phyloP scores from a whole-genome alignment of 176 grass and related monocot genomes.

The Oryza brachyantha region DNA sequence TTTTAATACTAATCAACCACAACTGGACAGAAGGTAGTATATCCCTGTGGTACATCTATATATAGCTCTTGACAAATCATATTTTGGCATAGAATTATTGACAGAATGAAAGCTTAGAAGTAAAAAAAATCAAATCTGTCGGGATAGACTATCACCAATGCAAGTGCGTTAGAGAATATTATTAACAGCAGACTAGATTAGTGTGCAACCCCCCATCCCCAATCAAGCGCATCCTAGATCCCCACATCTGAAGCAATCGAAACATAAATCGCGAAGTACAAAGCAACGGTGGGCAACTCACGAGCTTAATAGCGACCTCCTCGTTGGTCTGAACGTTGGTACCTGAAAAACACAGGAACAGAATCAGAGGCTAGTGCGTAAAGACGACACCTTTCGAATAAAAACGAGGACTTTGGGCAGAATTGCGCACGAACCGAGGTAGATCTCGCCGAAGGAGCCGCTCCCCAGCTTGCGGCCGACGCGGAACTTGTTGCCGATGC shows the following conservation, averaged over 20 bases:
- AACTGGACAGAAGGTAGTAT: not conserved
- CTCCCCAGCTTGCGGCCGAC: conserved; percentile 78
- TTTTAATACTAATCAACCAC: not conserved
- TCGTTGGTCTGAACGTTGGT: conserved; percentile 92
- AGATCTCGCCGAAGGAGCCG: conserved; percentile 80
- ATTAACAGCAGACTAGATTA: not conserved
- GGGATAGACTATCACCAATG: not conserved
- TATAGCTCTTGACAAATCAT: not conserved
- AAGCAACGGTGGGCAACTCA: conserved; percentile 37
- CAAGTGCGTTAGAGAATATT: not conserved
- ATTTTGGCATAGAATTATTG: not conserved
- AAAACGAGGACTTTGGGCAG: conserved; percentile 19
- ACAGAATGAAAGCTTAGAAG: not conserved
- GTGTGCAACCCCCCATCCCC: not conserved
- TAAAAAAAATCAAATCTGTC: too few relatives aligned
- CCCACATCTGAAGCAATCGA: not conserved
- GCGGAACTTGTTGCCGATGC: conserved; percentile 75
- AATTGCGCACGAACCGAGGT: conserved; percentile 42
- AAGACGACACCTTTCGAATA: conserved; percentile 20
- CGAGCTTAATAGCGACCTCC: conserved; percentile 91
- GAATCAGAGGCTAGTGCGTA: not conserved
- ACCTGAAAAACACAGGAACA: conserved; percentile 34
- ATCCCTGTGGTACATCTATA: not conserved
- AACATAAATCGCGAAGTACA: not conserved
- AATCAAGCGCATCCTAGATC: conserved; percentile 31